phyloP scores from a whole-genome alignment of 1,139 yeast species.

The Yamadazyma friedrichii region DNA sequence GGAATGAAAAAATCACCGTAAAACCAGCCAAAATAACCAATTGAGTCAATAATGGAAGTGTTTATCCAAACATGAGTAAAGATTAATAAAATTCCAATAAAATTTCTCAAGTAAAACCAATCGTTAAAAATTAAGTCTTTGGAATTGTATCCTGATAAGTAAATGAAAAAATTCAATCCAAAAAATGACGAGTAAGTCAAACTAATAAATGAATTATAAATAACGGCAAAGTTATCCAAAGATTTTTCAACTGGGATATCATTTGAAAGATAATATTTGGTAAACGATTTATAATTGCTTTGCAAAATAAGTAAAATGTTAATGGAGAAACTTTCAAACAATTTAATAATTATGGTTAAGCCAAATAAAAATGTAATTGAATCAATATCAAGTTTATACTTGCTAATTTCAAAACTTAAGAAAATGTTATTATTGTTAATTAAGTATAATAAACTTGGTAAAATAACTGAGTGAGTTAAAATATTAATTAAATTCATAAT shows the following conservation, averaged over 20 bases:
- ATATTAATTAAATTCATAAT: constrained; percentile 52
- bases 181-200: constrained; percentile 46
- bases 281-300: constrained; percentile 62
- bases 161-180: constrained; percentile 38
- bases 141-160: constrained; percentile 20
- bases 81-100: constrained; percentile 55
- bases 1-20: constrained; percentile 85
- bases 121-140: constrained; percentile 24
- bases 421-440: constrained; percentile 6
- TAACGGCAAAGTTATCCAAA: constrained; percentile 72
- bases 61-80: constrained; percentile 73
- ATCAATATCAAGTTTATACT: constrained; percentile 4
- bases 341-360: constrained; percentile 50
- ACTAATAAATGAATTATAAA: constrained; percentile 56
- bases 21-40: constrained; percentile 88
- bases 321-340: constrained; percentile 53
- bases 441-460: constrained; percentile 45
- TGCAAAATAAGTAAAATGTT: constrained; percentile 58
- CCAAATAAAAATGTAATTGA: constrained; percentile 26
- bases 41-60: constrained; percentile 65
- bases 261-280: constrained; percentile 63
- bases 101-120: constrained; percentile 56
- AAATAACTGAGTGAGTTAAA: constrained; percentile 39
- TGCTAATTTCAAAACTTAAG: constrained; percentile 9
- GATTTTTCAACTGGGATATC: constrained; percentile 70